phyloP scores from a whole-genome alignment of 1,284 basidiomycete genomes.

The Irpex sp. region DNA sequence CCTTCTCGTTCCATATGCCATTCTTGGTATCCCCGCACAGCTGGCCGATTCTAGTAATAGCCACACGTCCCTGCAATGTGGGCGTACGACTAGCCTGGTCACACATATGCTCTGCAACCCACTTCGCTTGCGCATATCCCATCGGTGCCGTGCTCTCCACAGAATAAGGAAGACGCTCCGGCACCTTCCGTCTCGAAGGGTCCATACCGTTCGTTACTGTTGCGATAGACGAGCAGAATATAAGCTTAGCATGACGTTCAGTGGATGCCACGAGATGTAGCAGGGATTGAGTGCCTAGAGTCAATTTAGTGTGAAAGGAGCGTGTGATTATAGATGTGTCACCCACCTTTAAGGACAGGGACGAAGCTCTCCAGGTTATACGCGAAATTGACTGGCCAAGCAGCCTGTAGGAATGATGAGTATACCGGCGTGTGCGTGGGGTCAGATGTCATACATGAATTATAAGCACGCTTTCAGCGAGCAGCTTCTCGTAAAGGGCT shows the following conservation, averaged over 20 bases:
- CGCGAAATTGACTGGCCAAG: conserved; percentile 14
- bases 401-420: neutral
- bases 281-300: conserved; percentile 3
- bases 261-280: neutral
- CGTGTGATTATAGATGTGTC: no score
- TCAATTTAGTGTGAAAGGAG: neutral
- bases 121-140: conserved; percentile 12
- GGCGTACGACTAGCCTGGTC: neutral
- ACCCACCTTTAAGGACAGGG: conserved; percentile 3
- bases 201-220: neutral
- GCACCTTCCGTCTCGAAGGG: neutral
- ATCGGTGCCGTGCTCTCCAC: conserved; percentile 1
- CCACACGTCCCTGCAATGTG: neutral
- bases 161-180: neutral
- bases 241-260: neutral
- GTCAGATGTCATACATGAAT: conserved; percentile 7
- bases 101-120: conserved; percentile 13
- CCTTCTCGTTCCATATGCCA: conserved; percentile 12
- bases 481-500: neutral
- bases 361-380: conserved; percentile 6
- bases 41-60: conserved; percentile 10
- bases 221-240: conserved; percentile 11
- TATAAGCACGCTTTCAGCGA: neutral
- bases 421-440: no score
- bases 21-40: conserved; percentile 11